phyloP scores from a whole-genome alignment of 805 yeast genomes.

The Wickerhamiella lipophila region DNA sequence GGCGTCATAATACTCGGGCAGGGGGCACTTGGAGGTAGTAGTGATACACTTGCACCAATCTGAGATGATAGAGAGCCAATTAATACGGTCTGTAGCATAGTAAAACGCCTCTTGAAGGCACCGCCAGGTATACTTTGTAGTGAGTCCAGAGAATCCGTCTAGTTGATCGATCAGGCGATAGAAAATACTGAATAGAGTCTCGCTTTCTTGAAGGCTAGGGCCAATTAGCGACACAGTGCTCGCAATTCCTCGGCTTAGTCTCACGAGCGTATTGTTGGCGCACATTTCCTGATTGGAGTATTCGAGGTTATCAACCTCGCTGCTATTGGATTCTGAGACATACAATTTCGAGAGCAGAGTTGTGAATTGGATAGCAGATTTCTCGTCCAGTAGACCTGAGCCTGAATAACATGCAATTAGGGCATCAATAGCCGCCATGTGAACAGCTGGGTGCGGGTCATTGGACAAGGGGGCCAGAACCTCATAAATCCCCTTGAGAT shows the following conservation, averaged over 20 bases:
- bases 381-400: conserved; percentile 37
- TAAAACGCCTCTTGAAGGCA: conserved; percentile 20
- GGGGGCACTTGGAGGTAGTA: neutral
- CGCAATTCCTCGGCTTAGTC: neutral
- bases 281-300: conserved; percentile 39
- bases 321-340: conserved; percentile 40
- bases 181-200: conserved; percentile 17
- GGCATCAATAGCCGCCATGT: conserved; percentile 56
- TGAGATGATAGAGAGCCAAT: conserved; percentile 16
- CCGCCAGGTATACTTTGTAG: conserved; percentile 22
- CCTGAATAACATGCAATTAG: conserved; percentile 43
- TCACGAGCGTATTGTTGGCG: neutral
- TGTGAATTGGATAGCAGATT: conserved; percentile 36
- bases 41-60: conserved; percentile 17
- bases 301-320: conserved; percentile 32
- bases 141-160: conserved; percentile 25
- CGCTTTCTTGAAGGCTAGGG: conserved; percentile 35
- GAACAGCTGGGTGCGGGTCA: conserved; percentile 82
- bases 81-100: conserved; percentile 18
- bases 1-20: conserved; percentile 20
- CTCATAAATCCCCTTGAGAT: neutral
- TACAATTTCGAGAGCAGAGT: conserved; percentile 31
- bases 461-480: conserved; percentile 37
- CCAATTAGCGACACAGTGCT: conserved; percentile 30
- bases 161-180: conserved; percentile 29